Evolutionary conservation across 345 rosid genomes (phyloP), one percentile per base, ranked within the genome.

Genomic region (Passiflora organensis): DNA sequence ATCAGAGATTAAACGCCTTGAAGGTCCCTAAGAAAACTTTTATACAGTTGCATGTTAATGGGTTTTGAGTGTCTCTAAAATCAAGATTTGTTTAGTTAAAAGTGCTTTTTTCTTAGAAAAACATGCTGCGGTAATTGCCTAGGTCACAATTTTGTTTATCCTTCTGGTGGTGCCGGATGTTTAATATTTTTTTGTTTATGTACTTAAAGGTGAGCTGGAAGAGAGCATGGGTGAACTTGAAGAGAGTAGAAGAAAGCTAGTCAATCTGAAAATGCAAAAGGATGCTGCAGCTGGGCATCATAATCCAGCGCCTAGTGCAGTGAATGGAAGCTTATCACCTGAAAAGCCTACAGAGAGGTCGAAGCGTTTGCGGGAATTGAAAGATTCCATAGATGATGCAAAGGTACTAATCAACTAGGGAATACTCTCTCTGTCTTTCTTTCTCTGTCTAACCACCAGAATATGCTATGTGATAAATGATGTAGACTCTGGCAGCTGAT

Each of bases 231-330:
- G 80, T 44, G 89, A 86, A 72, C 91, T 89, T 39, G 95, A 93
- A 79, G 97, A 85, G 63, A 84, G 85, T 67, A 81, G 91, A 79
- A 80, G 97, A 77, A 93, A 86, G 72, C 63, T 89, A 67, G 74
- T 93, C 56, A 78, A 67, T 70, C 67, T 81, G 67, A 82, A 70
- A 66, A 89, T 89, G 96, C 91, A 86, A 67, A 93, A 84, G 73
- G 96, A 84, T 73, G 78, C 76, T 20, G 83, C 86, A 25, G 80
- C 82, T 57, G 89, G 78, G 52, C 15, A 63, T 59, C 80, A 75
- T 64, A 67, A 62, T 57, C 61, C 82, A 18, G 54, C 76, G 44
- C 78, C 89, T 17, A 69, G 74, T 67, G 72, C 77, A 12, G 80
- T 64, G 58, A 89, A 84, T 73, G 95, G 95, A 64, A 83, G 50